A percentile compares a stretch with the other conserved stretches of the same genome.
Conservation (phyloP, 768 basidiomycete genomes). For the Mycena polygramma region DNA sequence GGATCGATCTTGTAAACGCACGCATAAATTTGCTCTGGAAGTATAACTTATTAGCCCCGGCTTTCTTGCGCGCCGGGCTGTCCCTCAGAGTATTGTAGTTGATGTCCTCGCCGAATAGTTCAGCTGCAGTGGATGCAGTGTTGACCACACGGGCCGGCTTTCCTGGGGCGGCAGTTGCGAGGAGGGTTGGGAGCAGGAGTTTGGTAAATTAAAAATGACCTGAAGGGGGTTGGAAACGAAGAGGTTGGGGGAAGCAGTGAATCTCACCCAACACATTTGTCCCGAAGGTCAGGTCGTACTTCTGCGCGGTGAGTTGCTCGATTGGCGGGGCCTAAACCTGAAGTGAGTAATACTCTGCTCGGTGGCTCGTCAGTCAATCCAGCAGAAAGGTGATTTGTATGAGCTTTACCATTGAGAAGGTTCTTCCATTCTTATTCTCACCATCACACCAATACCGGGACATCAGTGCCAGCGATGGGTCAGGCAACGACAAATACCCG, state of each 20-base stretch:
- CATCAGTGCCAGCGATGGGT: not conserved
- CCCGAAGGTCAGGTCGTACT: constrained; percentile 46
- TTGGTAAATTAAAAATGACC: constrained; percentile 74
- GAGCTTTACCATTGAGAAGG: too few species aligned
- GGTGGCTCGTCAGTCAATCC: not conserved
- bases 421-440: not conserved
- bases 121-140: constrained; percentile 38
- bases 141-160: constrained; percentile 56
- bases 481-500: constrained; percentile 49
- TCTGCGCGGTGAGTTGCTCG: constrained; percentile 41
- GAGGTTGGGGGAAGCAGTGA: too few species aligned
- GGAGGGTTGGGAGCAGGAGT: constrained; percentile 60
- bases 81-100: constrained; percentile 43
- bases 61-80: constrained; percentile 37
- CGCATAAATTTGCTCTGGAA: constrained; percentile 42
- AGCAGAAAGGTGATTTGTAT: not conserved
- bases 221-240: constrained; percentile 30
- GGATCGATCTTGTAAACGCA: not conserved
- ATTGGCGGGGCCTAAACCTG: constrained; percentile 38
- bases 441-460: constrained; percentile 43
- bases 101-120: constrained; percentile 16
- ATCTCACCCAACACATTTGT: constrained; percentile 41
- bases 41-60: constrained; percentile 27
- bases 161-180: constrained; percentile 50
- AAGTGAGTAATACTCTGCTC: not conserved